A percentile compares a stretch with the other conserved stretches of the same genome.
Conservation (phyloP, 2,329 filamentous ascomycete species). For the Podosphaera fusca region DNA sequence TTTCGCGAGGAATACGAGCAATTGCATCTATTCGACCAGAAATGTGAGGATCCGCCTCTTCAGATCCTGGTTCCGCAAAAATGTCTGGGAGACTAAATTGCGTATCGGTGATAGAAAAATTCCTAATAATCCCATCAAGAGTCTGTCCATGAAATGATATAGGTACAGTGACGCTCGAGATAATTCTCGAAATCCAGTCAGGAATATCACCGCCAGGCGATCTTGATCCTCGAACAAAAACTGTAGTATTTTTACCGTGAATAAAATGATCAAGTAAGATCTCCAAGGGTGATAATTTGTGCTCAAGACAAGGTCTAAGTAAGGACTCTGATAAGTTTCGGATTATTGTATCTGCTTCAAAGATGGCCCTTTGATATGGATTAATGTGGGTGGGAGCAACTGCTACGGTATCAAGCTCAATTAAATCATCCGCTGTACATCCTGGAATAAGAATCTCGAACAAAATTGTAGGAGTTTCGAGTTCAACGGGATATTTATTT, state of each 20-base stretch:
- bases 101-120: constrained; percentile 68
- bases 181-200: constrained; percentile 57
- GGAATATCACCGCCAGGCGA: constrained; percentile 45
- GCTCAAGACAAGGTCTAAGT: constrained; percentile 50
- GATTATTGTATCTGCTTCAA: constrained; percentile 50
- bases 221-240: constrained; percentile 64
- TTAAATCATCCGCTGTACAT: constrained; percentile 48
- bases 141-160: constrained; percentile 63
- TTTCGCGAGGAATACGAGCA: constrained; percentile 57
- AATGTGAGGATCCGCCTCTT: constrained; percentile 51
- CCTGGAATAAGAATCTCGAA: constrained; percentile 74
- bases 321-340: constrained; percentile 51
- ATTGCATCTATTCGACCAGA: constrained; percentile 66
- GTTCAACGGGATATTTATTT: constrained; percentile 57
- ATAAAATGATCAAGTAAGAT: constrained; percentile 61
- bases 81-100: constrained; percentile 70
- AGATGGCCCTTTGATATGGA: constrained; percentile 41
- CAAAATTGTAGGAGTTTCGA: constrained; percentile 55
- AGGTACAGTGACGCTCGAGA: constrained; percentile 63
- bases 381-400: constrained; percentile 44
- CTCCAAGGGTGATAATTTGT: constrained; percentile 64
- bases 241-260: constrained; percentile 50
- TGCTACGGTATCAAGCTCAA: constrained; percentile 53
- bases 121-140: constrained; percentile 63
- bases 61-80: constrained; percentile 49